These are phyloP conservation scores for Aspergillus sp. DNA, from an alignment of 2,329 filamentous ascomycete species.

Conservation along the genomic window DNA sequence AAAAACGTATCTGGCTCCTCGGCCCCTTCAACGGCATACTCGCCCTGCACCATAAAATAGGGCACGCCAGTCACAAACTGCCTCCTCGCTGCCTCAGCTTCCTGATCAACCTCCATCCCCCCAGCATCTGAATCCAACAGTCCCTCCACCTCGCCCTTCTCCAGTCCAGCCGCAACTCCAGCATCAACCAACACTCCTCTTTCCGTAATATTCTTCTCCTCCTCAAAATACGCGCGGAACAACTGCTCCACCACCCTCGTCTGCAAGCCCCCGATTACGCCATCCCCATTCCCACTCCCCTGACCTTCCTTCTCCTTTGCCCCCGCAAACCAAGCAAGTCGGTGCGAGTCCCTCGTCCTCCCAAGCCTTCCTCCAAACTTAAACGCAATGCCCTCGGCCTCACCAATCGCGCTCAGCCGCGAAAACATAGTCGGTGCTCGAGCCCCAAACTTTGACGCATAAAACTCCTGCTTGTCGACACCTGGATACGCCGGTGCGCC, in stretches of 20 bases:
- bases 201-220: constrained; percentile 63
- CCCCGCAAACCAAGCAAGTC: constrained; percentile 69
- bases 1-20: constrained; percentile 69
- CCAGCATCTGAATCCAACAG: constrained; percentile 58
- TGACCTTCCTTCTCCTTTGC: constrained; percentile 40
- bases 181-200: constrained; percentile 53
- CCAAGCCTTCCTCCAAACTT: constrained; percentile 70
- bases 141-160: constrained; percentile 51
- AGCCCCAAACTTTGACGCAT: constrained; percentile 64
- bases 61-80: constrained; percentile 68
- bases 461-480: constrained; percentile 57
- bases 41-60: constrained; percentile 70
- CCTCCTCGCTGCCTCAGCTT: constrained; percentile 54
- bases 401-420: constrained; percentile 60
- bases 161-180: constrained; percentile 56
- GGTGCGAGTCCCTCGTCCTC: constrained; percentile 76
- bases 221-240: constrained; percentile 67
- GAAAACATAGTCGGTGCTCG: constrained; percentile 58
- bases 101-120: constrained; percentile 57
- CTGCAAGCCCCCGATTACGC: constrained; percentile 50
- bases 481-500: constrained; percentile 53
- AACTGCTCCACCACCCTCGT: constrained; percentile 61
- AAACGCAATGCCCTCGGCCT: constrained; percentile 70
- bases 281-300: constrained; percentile 22
- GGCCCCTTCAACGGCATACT: constrained; percentile 68